A percentile compares a stretch with the other conserved stretches of the same genome.
These are phyloP conservation scores for Monilinia fructicola DNA, from an alignment of 2,329 filamentous ascomycete species.

Conservation along the genomic window DNA sequence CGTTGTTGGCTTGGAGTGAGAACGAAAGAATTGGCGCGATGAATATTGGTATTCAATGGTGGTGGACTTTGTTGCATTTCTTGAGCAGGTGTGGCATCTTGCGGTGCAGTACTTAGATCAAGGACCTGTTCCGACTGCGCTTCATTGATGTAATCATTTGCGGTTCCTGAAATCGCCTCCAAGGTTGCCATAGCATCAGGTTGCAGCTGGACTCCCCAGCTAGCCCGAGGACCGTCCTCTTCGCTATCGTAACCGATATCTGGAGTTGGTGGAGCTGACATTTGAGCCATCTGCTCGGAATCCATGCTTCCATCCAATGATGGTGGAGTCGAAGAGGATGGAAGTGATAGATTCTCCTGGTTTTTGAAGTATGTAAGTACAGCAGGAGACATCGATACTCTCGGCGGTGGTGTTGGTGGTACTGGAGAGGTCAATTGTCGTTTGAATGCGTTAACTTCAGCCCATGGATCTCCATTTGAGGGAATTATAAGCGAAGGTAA, in stretches of 20 bases:
- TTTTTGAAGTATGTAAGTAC: conserved; percentile 71
- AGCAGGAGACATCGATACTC: conserved; percentile 73
- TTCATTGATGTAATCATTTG: conserved; percentile 61
- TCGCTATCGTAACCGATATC: conserved; percentile 60
- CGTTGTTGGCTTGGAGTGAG: conserved; percentile 53
- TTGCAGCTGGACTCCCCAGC: conserved; percentile 67
- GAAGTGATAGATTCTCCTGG: conserved; percentile 69
- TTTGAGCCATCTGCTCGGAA: conserved; percentile 80
- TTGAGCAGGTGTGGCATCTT: conserved; percentile 43
- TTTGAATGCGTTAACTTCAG: conserved; percentile 48
- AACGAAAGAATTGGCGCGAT: conserved; percentile 42
- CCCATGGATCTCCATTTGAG: conserved; percentile 46
- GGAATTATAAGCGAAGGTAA: conserved; percentile 55
- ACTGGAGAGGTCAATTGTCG: conserved; percentile 55
- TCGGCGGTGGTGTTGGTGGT: conserved; percentile 61
- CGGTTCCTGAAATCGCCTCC: conserved; percentile 64
- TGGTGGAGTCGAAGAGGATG: conserved; percentile 75
- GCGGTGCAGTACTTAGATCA: conserved; percentile 44
- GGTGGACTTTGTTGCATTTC: conserved; percentile 56
- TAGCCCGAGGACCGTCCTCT: conserved; percentile 62
- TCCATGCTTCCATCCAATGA: conserved; percentile 81
- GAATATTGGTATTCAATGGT: conserved; percentile 49
- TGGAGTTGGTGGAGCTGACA: conserved; percentile 84
- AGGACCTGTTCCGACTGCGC: conserved; percentile 56
- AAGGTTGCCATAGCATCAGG: conserved; percentile 78